These are phyloP conservation scores for Ustilago lituana DNA, from an alignment of 1,284 basidiomycete genomes.

Conservation along the genomic window DNA sequence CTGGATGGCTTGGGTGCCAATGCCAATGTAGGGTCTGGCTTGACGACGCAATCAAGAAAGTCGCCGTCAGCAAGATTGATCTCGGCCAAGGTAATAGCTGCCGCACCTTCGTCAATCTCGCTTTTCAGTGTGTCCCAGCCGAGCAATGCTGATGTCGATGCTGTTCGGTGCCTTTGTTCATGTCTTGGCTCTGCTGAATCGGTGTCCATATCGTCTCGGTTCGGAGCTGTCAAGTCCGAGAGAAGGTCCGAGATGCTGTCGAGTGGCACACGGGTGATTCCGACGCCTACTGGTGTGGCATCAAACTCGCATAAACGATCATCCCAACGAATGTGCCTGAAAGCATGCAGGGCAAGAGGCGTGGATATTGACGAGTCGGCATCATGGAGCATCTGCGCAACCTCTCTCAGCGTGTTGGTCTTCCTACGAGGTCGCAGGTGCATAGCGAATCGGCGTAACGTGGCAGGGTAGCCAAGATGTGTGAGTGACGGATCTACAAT, in stretches of 20 bases:
- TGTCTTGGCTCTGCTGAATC: slow-evolving; percentile 9
- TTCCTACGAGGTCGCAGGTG: slow-evolving; percentile 28
- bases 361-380: slow-evolving; percentile 43
- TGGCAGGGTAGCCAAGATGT: neutral
- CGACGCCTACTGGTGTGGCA: slow-evolving; percentile 31
- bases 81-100: slow-evolving; percentile 34
- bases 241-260: slow-evolving; percentile 30
- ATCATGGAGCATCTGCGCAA: slow-evolving; percentile 53
- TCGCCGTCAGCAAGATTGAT: slow-evolving; percentile 35
- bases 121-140: slow-evolving; percentile 20
- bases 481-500: neutral
- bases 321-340: slow-evolving; percentile 41
- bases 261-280: slow-evolving; percentile 50
- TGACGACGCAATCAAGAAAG: slow-evolving; percentile 49
- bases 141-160: slow-evolving; percentile 11
- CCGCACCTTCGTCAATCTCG: slow-evolving; percentile 39
- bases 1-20: slow-evolving; percentile 20
- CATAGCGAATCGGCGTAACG: neutral
- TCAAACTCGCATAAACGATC: slow-evolving; percentile 12
- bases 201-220: slow-evolving; percentile 7
- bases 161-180: neutral
- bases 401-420: slow-evolving; percentile 56
- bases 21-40: slow-evolving; percentile 28
- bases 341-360: slow-evolving; percentile 49
- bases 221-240: slow-evolving; percentile 11